Base-by-base conservation (phyloP, 495 filamentous ascomycete species). In the Cladorrhinum samala region DNA sequence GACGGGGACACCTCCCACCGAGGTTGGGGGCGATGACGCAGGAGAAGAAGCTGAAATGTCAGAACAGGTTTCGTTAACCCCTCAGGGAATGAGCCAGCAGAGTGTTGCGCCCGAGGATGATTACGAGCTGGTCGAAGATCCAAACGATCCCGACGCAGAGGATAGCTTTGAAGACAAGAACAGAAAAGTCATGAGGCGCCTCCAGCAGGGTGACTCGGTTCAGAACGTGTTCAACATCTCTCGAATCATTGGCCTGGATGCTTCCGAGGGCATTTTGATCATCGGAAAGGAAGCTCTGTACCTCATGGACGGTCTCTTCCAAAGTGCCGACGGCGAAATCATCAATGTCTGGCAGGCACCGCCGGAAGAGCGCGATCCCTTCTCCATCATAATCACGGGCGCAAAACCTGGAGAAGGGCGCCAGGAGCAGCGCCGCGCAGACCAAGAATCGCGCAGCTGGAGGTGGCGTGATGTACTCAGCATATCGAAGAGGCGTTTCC, bases 101-200 rank as follows among this genome's bases (percentile, higher is more conserved):
- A 53, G 68, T 7, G 63, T 77, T 36, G 64, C 78, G 45, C 72
- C 82, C 2, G 91, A 95, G 49, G 93, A 96, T 46, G 92, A 91
- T 49, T 98, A 92, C 59, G 93, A 98, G 70, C 81, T 98, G 60
- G 84, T 98, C 37, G 89, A 95, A 53, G 81, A 83, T 50, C 81
- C 79, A 0, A 79, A 81, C 59, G 91, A 96, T 53, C 81, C 81
- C n/a, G 83, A 88, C 44, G 88, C 84, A 43, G 80, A 88, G 14
- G 92, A 94, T 50, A 84, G 83, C 9, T 95, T 89, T 60, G 93
- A 97, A 69, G 93, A 98, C 64, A 96, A 95, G 72, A 96, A 98
- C 62, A 77, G 93, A 14, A 96, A 94, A 69, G 93, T 98, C 45
- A 91, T 97, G 88, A 78, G 93, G 52, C 95, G 89, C 57, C 77